Evolutionary conservation across 495 filamentous ascomycete species (phyloP).

Genomic region (Lepidopterella palustris): DNA sequence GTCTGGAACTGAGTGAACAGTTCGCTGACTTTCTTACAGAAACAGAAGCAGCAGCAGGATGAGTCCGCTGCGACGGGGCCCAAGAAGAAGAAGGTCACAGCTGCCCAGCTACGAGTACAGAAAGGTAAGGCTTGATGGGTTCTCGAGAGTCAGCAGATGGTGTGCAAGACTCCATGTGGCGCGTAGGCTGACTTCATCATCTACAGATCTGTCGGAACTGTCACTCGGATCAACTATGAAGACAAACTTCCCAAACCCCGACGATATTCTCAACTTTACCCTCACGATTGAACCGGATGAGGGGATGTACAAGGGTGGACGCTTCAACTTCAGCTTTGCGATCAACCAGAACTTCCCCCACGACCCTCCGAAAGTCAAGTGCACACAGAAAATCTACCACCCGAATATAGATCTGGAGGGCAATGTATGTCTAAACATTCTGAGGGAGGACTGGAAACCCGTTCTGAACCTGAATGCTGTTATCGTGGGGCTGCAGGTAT

Average conservation of each 20-base stretch:
- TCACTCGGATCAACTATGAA: slow-evolving; percentile 87
- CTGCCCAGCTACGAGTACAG: slow-evolving; percentile 90
- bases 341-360: slow-evolving; percentile 96
- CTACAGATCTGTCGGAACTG: slow-evolving; percentile 81
- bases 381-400: slow-evolving; percentile 97
- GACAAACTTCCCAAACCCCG: slow-evolving; percentile 85
- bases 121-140: slow-evolving; percentile 58
- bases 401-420: slow-evolving; percentile 98
- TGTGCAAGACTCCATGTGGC: background rate
- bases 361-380: slow-evolving; percentile 96
- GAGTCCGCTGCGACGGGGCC: slow-evolving; percentile 55
- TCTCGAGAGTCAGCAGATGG: background rate
- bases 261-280: slow-evolving; percentile 94
- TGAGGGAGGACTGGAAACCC: slow-evolving; percentile 98
- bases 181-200: slow-evolving; percentile 3
- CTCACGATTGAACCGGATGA: slow-evolving; percentile 93
- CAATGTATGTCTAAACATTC: slow-evolving; percentile 94
- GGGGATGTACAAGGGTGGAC: slow-evolving; percentile 91
- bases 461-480: slow-evolving; percentile 95
- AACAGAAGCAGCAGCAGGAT: slow-evolving; percentile 91
- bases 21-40: slow-evolving; percentile 46
- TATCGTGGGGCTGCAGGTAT: slow-evolving; percentile 84
- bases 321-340: slow-evolving; percentile 82
- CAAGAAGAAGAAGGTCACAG: slow-evolving; percentile 97
- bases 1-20: background rate